Conservation (phyloP, 495 filamentous ascomycete genomes). For the Melanomma pulvis-pyrius region DNA sequence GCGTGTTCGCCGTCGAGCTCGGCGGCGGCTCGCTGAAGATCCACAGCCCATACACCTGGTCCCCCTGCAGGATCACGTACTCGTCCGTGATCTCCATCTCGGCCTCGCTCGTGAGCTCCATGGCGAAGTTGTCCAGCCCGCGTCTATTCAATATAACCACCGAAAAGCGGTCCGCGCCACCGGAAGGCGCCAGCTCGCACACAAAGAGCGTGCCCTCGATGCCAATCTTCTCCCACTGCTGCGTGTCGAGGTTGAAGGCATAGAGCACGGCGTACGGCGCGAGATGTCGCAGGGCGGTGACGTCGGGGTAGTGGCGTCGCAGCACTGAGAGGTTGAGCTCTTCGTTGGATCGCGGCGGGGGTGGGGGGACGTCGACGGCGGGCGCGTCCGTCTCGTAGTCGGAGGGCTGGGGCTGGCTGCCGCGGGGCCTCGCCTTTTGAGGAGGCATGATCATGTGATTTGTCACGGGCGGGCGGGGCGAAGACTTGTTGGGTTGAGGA, state of each 20-base stretch:
- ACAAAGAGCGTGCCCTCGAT: conserved; percentile 84
- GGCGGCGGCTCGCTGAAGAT: conserved; percentile 62
- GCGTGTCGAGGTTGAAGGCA: conserved; percentile 61
- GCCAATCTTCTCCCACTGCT: conserved; percentile 75
- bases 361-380: conserved; percentile 47
- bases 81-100: conserved; percentile 64
- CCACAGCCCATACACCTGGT: conserved; percentile 59
- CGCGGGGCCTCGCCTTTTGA: conserved; percentile 35
- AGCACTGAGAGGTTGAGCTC: conserved; percentile 83
- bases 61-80: conserved; percentile 60
- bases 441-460: conserved; percentile 19
- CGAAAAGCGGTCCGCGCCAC: conserved; percentile 57
- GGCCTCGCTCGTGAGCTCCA: conserved; percentile 54
- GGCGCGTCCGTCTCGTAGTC: conserved; percentile 69
- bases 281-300: conserved; percentile 69
- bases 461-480: neutral
- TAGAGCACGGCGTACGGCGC: conserved; percentile 82
- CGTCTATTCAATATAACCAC: conserved; percentile 66
- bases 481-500: no score
- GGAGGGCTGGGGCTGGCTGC: conserved; percentile 40
- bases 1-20: conserved; percentile 57
- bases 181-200: conserved; percentile 55
- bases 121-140: conserved; percentile 61
- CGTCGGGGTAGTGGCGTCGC: conserved; percentile 69
- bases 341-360: conserved; percentile 66